Evolutionary conservation across 1,139 yeast genomes (phyloP).

Genomic region (Kodamaea sp.): DNA sequence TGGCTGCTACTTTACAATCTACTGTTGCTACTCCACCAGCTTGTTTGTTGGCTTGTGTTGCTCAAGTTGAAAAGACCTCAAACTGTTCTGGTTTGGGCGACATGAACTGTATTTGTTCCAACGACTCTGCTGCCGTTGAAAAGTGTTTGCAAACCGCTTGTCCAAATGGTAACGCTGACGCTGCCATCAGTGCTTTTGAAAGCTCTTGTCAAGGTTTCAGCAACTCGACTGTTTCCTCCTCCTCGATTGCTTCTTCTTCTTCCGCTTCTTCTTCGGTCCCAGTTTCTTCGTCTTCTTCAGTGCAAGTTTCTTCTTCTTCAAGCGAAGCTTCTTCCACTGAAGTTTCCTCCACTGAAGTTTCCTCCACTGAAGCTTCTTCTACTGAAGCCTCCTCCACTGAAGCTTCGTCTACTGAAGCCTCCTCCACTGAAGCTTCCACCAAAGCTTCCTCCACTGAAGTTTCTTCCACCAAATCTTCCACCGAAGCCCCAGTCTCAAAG

Average conservation of each 20-base stretch:
- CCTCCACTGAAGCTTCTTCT: constrained; percentile 20
- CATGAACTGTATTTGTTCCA: constrained; percentile 61
- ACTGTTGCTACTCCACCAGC: constrained; percentile 81
- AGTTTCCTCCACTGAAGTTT: constrained; percentile 22
- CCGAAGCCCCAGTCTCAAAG: constrained; percentile 11
- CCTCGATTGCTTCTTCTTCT: constrained; percentile 8
- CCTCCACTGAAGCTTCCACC: constrained; percentile 13
- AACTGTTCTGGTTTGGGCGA: constrained; percentile 57
- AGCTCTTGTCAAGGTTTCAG: constrained; percentile 46
- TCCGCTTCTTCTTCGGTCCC: constrained; percentile 21
- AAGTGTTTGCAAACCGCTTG: constrained; percentile 62
- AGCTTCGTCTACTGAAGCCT: constrained; percentile 10
- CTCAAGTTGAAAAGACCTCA: constrained; percentile 57
- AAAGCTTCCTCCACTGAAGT: constrained; percentile 10
- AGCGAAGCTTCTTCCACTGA: constrained; percentile 27
- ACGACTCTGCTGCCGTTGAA: constrained; percentile 48
- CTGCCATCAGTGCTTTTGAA: constrained; percentile 58
- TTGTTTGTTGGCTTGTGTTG: constrained; percentile 83
- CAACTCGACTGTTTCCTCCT: constrained; percentile 11
- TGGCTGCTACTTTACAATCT: constrained; percentile 47
- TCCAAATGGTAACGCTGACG: constrained; percentile 55
- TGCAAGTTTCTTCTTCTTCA: constrained; percentile 28
- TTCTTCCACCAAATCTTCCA: constrained; percentile 10
- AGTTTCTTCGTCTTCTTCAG: constrained; percentile 22
- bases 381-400: constrained; percentile 14